phyloP scores from a whole-genome alignment of 306 rosid genomes.

The Bauhinia variegata region DNA sequence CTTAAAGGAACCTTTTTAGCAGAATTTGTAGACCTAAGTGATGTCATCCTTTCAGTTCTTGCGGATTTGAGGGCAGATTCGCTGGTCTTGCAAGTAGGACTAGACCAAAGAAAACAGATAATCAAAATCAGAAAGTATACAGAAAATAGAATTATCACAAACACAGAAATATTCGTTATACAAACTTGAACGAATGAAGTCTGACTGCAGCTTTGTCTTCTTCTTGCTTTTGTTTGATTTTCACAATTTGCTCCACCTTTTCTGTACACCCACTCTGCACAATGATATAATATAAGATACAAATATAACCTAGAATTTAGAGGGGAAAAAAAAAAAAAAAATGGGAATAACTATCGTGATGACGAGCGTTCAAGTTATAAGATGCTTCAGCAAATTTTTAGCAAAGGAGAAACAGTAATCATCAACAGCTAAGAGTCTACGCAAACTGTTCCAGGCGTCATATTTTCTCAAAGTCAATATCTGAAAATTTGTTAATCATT shows the following conservation, averaged over 20 bases:
- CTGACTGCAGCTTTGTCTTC: conserved; percentile 66
- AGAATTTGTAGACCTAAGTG: conserved; percentile 68
- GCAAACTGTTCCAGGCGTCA: conserved; percentile 12
- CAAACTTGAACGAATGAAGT: conserved; percentile 83
- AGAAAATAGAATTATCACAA: conserved; percentile 22
- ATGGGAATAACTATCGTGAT: background rate
- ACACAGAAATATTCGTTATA: conserved; percentile 14
- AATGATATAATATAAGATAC: conserved; percentile 24
- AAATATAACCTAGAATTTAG: background rate
- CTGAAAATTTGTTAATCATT: conserved; percentile 23
- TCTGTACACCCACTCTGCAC: conserved; percentile 55
- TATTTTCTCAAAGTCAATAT: conserved; percentile 7
- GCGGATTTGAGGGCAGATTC: conserved; percentile 49
- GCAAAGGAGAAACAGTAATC: background rate
- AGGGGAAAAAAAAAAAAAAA: background rate
- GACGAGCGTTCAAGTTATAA: conserved; percentile 8
- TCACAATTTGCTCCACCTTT: conserved; percentile 63
- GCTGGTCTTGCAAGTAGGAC: conserved; percentile 45
- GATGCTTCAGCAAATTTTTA: conserved; percentile 15
- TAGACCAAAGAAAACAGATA: conserved; percentile 34
- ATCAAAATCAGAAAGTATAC: conserved; percentile 25
- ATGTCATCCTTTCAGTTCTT: conserved; percentile 62
- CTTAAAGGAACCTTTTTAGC: conserved; percentile 52
- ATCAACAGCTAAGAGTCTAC: conserved; percentile 16
- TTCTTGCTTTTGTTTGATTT: conserved; percentile 76